Base-by-base conservation (phyloP, 1,284 basidiomycete species). In the Cryptococcus maquisensis region DNA sequence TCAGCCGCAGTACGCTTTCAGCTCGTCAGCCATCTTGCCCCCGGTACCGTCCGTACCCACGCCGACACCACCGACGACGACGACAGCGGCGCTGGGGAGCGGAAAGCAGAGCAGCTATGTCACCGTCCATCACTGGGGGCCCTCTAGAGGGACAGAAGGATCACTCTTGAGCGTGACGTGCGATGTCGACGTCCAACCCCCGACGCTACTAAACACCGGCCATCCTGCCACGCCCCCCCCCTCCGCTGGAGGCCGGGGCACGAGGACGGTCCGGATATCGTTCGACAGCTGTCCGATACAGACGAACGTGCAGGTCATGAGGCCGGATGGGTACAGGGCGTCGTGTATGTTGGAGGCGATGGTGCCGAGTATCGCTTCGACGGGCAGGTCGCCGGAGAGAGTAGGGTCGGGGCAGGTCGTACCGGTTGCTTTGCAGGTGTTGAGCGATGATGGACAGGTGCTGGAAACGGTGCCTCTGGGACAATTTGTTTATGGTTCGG, bases 341-440 rank as follows among this genome's bases (percentile, higher is more conserved):
- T n/a, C 48, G 32, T 68, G 63, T 47, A 59, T 56, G 39, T 56
- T 63, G 35, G 57, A 44, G 12, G 70, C 64, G 2, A 60, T 59
- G 39, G 67, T 63, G 3, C 70, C 70, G 3, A 63, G 60, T 47
- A 61, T 57, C 56, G 47, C 54, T 6, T 50, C 37, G 44, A 61
- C 62, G 5, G 62, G 61, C 12, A 50, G 58, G 5, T 40, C 28
- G 51, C 15, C 41, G 38, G 15, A 49, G 50, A n/a, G n/a, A n/a
- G n/a, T n/a, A n/a, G 49, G 64, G 60, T 4, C 42, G 54, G 10
- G 53, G 52, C 12, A 60, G 59, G 37, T 56, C 52, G 65, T 71
- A 3, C 61, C 65, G 18, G 63, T 75, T 5, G 59, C 51, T 21
- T 61, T 71, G 18, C 67, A 75, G 50, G 69, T 71, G 3, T 47